Evolutionary conservation across 148 eudicot genomes (phyloP).

Genomic region (Amaranthus palmeri): DNA sequence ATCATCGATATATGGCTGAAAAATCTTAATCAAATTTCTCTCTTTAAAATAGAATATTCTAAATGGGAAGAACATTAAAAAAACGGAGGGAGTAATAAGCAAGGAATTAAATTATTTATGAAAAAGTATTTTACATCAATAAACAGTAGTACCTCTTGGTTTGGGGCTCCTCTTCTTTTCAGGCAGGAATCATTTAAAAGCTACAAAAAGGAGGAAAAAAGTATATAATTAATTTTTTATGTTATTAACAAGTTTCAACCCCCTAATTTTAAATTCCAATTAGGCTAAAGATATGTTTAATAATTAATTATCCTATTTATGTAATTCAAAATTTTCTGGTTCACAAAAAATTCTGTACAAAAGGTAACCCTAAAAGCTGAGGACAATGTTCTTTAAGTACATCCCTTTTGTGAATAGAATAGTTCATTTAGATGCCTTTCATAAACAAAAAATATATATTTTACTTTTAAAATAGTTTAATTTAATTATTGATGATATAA

Average conservation of each 20-base stretch:
- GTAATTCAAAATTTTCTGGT: background rate
- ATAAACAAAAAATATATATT: background rate
- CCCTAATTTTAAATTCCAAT: slow-evolving; percentile 24
- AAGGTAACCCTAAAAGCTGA: slow-evolving; percentile 33
- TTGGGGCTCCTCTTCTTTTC: slow-evolving; percentile 47
- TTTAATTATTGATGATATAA: background rate
- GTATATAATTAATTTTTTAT: slow-evolving; percentile 3
- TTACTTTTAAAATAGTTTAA: slow-evolving; percentile 13
- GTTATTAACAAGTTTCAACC: slow-evolving; percentile 3
- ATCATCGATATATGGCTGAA: no score
- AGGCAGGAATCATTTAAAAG: slow-evolving; percentile 43
- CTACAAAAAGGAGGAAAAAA: slow-evolving; percentile 29
- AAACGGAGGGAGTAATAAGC: no score
- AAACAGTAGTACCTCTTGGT: slow-evolving; percentile 24
- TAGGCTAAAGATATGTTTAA: slow-evolving; percentile 22
- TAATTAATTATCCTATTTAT: slow-evolving; percentile 3
- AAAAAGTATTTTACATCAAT: background rate
- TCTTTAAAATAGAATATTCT: no score
- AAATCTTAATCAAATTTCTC: no score
- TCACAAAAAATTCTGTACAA: background rate
- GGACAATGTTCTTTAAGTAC: slow-evolving; percentile 21
- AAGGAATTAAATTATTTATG: background rate
- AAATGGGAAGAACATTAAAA: no score
- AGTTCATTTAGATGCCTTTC: slow-evolving; percentile 24
- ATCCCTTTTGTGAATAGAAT: slow-evolving; percentile 27